phyloP scores from a whole-genome alignment of 116 monocot species.

The Cymodocea nodosa region DNA sequence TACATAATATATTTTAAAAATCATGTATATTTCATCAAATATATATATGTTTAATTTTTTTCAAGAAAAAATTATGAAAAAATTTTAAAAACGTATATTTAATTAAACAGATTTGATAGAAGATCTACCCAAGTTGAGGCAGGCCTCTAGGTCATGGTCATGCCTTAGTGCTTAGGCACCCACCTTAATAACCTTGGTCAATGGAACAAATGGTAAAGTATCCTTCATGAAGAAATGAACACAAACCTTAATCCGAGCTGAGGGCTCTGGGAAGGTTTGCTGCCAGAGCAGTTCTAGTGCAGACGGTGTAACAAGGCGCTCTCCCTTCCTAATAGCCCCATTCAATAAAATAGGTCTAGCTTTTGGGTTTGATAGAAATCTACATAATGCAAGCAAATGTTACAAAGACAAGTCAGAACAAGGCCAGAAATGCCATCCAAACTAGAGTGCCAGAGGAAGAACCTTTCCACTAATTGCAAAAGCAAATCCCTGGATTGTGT shows the following conservation, averaged over 20 bases:
- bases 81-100: too few relatives aligned
- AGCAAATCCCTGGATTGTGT: constrained; percentile 70
- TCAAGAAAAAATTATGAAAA: too few relatives aligned
- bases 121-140: too few relatives aligned
- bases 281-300: constrained; percentile 75
- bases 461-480: constrained; percentile 88
- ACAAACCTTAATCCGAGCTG: constrained; percentile 67
- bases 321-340: constrained; percentile 87
- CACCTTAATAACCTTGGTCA: too few relatives aligned
- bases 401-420: not conserved
- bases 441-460: constrained; percentile 15
- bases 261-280: constrained; percentile 54
- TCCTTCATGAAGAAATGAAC: too few relatives aligned
- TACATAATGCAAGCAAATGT: constrained; percentile 12
- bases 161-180: too few relatives aligned
- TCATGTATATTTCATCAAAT: too few relatives aligned
- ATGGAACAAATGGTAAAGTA: not conserved
- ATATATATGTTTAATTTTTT: too few relatives aligned
- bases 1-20: too few relatives aligned
- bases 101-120: too few relatives aligned
- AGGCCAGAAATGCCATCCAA: not conserved
- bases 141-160: too few relatives aligned
- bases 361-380: constrained; percentile 54
- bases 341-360: constrained; percentile 63
- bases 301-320: constrained; percentile 67